These are phyloP conservation scores for Dichotomopilus funicola DNA, from an alignment of 2,329 filamentous ascomycete species.

Conservation along the genomic window DNA sequence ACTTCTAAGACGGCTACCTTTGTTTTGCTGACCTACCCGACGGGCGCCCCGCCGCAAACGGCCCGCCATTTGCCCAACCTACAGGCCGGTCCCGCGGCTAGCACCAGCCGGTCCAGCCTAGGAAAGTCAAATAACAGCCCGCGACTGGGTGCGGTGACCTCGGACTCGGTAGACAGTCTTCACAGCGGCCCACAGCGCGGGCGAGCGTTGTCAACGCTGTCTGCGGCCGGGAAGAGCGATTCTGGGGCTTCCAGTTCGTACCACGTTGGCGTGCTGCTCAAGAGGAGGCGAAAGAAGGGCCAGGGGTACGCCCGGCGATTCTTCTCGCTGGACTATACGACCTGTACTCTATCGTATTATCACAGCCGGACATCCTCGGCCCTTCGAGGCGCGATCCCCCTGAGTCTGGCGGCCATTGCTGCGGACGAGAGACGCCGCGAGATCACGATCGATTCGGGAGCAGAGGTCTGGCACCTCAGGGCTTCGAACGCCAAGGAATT, in stretches of 20 bases:
- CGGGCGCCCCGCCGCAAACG: constrained; percentile 68
- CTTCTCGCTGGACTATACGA: constrained; percentile 92
- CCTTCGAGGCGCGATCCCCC: constrained; percentile 81
- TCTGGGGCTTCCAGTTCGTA: constrained; percentile 47
- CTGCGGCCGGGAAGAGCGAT: constrained; percentile 43
- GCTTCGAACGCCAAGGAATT: constrained; percentile 81
- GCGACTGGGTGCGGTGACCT: constrained; percentile 38
- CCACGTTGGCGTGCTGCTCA: constrained; percentile 79
- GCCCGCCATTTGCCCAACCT: constrained; percentile 62
- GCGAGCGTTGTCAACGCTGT: constrained; percentile 38
- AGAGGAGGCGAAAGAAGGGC: constrained; percentile 85
- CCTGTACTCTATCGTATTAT: constrained; percentile 93
- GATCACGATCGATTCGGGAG: constrained; percentile 93
- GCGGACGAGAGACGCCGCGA: constrained; percentile 83
- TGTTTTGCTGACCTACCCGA: constrained; percentile 89
- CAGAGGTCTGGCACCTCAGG: constrained; percentile 92
- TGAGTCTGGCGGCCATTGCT: constrained; percentile 84
- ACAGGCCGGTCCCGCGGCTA: constrained; percentile 35
- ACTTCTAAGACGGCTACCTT: constrained; percentile 92
- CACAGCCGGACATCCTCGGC: constrained; percentile 90
- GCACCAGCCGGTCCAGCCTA: constrained; percentile 46
- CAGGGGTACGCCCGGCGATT: constrained; percentile 90
- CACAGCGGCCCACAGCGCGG: constrained; percentile 36
- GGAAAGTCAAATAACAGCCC: constrained; percentile 40
- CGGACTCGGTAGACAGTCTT: constrained; percentile 56